Percentiles rank a stretch among this genome's conserved stretches.
Evolutionary conservation across 2,329 filamentous ascomycete species (phyloP).

Genomic region (Annulohypoxylon truncatum): DNA sequence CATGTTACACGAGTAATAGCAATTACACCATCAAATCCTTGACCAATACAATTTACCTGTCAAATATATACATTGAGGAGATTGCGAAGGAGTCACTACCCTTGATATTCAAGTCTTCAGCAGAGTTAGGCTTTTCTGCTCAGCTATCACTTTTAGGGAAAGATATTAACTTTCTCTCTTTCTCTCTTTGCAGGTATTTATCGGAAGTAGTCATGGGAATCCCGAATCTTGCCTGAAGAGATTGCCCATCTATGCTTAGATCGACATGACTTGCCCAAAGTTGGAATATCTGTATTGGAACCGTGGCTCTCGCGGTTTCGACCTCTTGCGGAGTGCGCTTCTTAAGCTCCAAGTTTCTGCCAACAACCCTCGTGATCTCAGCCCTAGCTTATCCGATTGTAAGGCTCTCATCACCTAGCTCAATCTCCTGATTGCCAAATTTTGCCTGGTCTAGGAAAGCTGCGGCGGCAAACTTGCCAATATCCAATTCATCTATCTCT

Average conservation of each 20-base stretch:
- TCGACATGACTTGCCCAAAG: not conserved
- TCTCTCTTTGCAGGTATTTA: not conserved
- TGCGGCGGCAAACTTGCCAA: not conserved
- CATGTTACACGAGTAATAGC: no score
- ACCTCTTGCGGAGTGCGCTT: not conserved
- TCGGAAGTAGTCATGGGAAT: not conserved
- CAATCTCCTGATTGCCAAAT: not conserved
- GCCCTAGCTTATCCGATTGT: not conserved
- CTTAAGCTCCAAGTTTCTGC: not conserved
- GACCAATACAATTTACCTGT: no score
- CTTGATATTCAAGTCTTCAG: no score
- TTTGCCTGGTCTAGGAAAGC: not conserved
- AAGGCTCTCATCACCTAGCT: not conserved
- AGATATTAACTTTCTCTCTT: no score
- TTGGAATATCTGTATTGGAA: not conserved
- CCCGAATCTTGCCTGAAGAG: not conserved
- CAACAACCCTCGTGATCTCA: not conserved
- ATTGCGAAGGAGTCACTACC: no score
- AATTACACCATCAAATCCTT: no score
- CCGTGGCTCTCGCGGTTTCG: not conserved
- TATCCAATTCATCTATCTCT: not conserved
- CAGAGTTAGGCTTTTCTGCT: no score
- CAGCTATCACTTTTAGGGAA: no score
- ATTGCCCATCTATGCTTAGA: not conserved
- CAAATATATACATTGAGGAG: no score